Base-by-base conservation (phyloP, 164 flowering plant genomes). In the Annona squamosa region DNA sequence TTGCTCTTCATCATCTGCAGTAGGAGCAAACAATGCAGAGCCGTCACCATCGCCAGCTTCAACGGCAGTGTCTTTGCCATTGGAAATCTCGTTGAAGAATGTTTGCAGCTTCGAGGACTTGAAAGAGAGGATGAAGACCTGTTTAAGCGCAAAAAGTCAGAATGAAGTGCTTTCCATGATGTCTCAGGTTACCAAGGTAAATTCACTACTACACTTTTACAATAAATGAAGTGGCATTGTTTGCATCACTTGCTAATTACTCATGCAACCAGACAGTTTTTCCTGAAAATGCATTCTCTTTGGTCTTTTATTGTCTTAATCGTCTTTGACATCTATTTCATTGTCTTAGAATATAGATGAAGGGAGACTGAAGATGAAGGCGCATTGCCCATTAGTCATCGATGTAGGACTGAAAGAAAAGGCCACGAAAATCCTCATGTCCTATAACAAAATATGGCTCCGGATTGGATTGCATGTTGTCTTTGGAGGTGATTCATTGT, bases 41-140 rank as follows among this genome's bases (percentile, higher is more conserved):
- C 13, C 59, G 13, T 52, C 59, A 16, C 81, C 7, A 37, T 72
- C 72, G 16, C 46, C 4, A 59, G 84, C 47, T 12, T 67, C 82
- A 47, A 62, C 82, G 10, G 63, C 64, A 44, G 77, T 82, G 9
- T 77, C 43, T 81, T 82, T 85, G 69, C 71, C 77, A 3, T 65
- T 95, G 81, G 67, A 77, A 77, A 71, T 63, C 47, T 93, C 98
- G 12, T 76, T 95, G 85, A 69, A 74, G 75, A 92, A 91, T 12
- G 85, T 95, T 5, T 95, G 99, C 68, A 93, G 99, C 76, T 85
- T 95, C 2, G 91, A 93, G 59, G 99, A 95, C 79, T 80, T 95
- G 92, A 87, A 70, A 82, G 83, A 84, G 83, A 77, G 98, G 66
- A 84, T 95, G 99, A 71, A 79, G 72, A 82, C 74, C 75, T 90